Base-by-base conservation (phyloP, 257 asterid genomes). In the Osmanthus fragrans region DNA sequence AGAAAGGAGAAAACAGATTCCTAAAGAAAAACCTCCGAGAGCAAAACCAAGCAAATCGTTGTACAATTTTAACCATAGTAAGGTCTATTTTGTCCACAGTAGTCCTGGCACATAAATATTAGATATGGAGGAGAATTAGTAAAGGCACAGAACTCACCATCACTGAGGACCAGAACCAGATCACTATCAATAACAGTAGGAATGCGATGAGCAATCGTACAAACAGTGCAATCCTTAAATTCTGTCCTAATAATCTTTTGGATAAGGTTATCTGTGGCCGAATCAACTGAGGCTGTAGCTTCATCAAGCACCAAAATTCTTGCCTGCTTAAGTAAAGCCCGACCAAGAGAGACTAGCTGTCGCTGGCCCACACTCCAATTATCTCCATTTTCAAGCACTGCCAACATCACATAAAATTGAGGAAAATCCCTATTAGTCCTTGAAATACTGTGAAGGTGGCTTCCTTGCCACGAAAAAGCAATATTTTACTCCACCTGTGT, bases 351-450 rank as follows among this genome's bases (percentile, higher is more conserved):
- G 65, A 94, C 97, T 73, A 94, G 96, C 84, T 94, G 98, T 32
- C 98, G 81, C 80, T 94, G 98, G 73, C 98, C 98, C 70, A 94
- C 97, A 70, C 98, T 94, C 98, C 98, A 94, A 70, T 94, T 94
- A 73, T 94, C 98, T 83, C 98, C 98, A 77, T 83, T 90, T 80
- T 94, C 98, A 19, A 91, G 68, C 80, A 94, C 98, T 94, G 89
- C 21, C 76, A 65, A 65, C 60, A 74, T 49, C 79, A 66, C 12
- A 69, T 25, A 73, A 5, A 47, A 74, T 15, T 54, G 27, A 25
- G 11, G 67, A n/a, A 78, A 27, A 39, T 68, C 58, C 19, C 25
- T 25, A 51, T 77, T 37, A 68, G 83, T 21, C 56, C 21, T 25
- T 12, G 16, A 19, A 69, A 27, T 39, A 60, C 29, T 16, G 30